Evolutionary conservation across 352 stramenopile genomes (phyloP), one percentile per base, ranked within the genome.

Genomic region (Proteromonas lacertae): DNA sequence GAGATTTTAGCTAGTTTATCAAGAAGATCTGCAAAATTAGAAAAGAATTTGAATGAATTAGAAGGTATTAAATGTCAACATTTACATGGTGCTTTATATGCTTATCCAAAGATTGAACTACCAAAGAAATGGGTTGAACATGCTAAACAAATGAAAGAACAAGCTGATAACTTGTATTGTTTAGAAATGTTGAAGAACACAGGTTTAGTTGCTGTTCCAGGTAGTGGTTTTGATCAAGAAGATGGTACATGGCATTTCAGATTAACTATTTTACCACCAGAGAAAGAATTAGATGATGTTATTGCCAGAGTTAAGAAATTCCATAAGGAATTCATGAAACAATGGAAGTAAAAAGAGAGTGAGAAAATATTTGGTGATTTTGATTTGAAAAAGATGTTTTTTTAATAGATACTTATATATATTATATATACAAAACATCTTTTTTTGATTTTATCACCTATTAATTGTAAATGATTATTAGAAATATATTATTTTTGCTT

Each of bases 201-300:
- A 8, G 86, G 86, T 37, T 81, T 98, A 43, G 80, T 88, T 40
- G 79, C 90, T 24, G 86, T 98, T 13, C 83, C 86, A 12, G 83
- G 81, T 30, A 92, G 71, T 44, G 86, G 86, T 20, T 98, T 96
- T 58, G 77, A 69, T 17, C 82, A 98, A 58, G 56, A 76, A 43
- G 60, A 72, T 24, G 83, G 81, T 33, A 86, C 82, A 42, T 93
- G 70, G 61, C 83, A 94, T 60, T 92, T 98, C 53, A 70, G 86
- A 34, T 94, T 82, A 9, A 98, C 86, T 33, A 95, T 98, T 45
- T 53, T 98, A n/a, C 18, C 28, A 37, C 4, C 74, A 1, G 79
- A 95, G 49, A 74, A 90, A 12, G 62, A 78, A 33, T 78, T 93
- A 37, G 67, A 84, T 32, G 54, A 73, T 43, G 78, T 93, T 44